Conservation (phyloP, 768 basidiomycete genomes). For the Pleurotus djamor region DNA sequence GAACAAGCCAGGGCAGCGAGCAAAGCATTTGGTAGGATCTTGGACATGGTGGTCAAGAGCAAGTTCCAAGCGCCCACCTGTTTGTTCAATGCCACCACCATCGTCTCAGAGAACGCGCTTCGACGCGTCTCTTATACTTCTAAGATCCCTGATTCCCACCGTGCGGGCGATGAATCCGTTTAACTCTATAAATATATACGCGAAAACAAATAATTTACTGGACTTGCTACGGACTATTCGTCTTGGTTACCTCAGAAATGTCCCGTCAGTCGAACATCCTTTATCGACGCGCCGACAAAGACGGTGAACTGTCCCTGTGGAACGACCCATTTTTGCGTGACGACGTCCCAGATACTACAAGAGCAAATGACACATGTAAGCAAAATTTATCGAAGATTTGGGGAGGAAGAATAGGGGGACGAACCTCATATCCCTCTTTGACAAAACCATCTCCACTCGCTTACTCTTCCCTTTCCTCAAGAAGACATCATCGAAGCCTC, state of each 20-base stretch:
- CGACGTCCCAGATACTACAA: constrained; percentile 50
- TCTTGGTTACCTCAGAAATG: constrained; percentile 16
- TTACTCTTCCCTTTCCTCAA: background rate
- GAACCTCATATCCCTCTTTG: background rate
- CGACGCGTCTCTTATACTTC: constrained; percentile 91
- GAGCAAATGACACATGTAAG: too few relatives aligned
- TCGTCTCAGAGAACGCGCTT: constrained; percentile 75
- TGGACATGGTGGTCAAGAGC: background rate
- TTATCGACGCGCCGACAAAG: constrained; percentile 50
- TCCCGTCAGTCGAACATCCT: constrained; percentile 41
- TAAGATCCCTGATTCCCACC: too few relatives aligned
- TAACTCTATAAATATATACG: too few relatives aligned
- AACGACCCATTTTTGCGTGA: constrained; percentile 45
- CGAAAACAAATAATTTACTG: too few relatives aligned
- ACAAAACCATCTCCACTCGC: background rate
- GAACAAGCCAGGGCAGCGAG: too few relatives aligned
- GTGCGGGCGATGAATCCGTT: too few relatives aligned
- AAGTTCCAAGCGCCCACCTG: too few relatives aligned
- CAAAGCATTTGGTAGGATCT: too few relatives aligned
- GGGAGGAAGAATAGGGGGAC: background rate
- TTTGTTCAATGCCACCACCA: constrained; percentile 18
- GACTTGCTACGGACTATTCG: too few relatives aligned
- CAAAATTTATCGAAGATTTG: background rate
- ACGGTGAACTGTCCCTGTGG: constrained; percentile 52
- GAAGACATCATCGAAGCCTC: background rate